Evolutionary conservation across 441 rosid species (phyloP).

Genomic region (Bruguiera hainesii): DNA sequence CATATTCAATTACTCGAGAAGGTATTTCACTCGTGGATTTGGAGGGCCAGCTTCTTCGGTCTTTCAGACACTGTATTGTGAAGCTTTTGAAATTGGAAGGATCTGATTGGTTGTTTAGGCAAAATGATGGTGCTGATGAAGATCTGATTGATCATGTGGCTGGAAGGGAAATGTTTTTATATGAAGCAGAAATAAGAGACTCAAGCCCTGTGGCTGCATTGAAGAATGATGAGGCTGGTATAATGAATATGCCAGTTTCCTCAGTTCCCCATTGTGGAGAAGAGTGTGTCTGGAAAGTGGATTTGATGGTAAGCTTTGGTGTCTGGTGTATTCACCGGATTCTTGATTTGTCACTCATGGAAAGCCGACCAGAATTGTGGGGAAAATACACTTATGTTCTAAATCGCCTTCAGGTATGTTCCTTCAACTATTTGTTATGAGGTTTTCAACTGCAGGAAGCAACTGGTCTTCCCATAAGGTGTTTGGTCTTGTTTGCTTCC

Average conservation of each 20-base stretch:
- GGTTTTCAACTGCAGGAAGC: not conserved
- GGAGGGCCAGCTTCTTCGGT: conserved; percentile 75
- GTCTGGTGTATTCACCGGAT: conserved; percentile 97
- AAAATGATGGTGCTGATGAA: conserved; percentile 85
- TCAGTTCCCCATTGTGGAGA: conserved; percentile 93
- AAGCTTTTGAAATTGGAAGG: conserved; percentile 88
- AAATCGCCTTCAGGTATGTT: conserved; percentile 92
- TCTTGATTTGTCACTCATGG: conserved; percentile 91
- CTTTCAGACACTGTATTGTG: conserved; percentile 69
- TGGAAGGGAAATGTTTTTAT: conserved; percentile 75
- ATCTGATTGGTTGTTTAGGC: conserved; percentile 90
- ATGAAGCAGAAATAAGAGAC: conserved; percentile 73
- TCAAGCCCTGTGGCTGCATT: conserved; percentile 31
- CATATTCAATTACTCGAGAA: conserved; percentile 40
- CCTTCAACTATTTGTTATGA: not conserved
- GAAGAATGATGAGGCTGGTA: conserved; percentile 32
- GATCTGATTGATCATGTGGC: conserved; percentile 88
- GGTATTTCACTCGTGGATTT: conserved; percentile 45
- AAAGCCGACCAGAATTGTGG: conserved; percentile 98
- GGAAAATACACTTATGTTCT: conserved; percentile 94
- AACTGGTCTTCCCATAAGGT: conserved; percentile 1
- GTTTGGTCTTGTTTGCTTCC: not conserved
- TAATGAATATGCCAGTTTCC: conserved; percentile 35
- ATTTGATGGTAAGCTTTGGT: conserved; percentile 84
- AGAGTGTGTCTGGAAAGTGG: conserved; percentile 81